phyloP scores from a whole-genome alignment of 805 yeast genomes.

The Teunomyces atbi region DNA sequence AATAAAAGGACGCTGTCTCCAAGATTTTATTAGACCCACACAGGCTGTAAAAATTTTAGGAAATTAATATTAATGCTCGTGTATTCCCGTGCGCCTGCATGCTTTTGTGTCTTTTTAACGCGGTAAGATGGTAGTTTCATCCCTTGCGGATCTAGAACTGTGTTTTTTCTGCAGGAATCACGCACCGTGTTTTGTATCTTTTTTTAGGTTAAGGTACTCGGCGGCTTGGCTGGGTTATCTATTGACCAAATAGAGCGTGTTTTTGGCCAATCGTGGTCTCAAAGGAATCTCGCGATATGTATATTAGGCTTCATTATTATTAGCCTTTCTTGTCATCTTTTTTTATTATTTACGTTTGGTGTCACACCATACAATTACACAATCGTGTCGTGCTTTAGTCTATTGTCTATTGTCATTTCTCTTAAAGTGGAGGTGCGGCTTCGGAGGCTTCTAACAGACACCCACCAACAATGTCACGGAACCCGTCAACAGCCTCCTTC shows the following conservation, averaged over 20 bases:
- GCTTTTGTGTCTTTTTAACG: background rate
- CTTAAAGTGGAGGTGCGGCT: no score
- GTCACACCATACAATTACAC: background rate
- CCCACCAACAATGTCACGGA: conserved; percentile 6
- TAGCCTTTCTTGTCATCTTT: no score
- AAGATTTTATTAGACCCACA: background rate
- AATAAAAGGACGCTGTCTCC: background rate
- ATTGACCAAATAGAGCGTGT: no score
- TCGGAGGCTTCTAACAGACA: conserved; percentile 4
- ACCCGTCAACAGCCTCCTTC: conserved; percentile 8
- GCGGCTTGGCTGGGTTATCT: no score
- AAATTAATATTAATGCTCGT: conserved; percentile 4
- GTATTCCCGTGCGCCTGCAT: conserved; percentile 2
- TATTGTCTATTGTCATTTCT: no score
- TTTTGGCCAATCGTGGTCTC: no score
- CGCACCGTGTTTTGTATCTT: no score
- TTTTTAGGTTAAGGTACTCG: no score
- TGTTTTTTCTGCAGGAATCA: background rate
- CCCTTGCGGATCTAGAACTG: conserved; percentile 4
- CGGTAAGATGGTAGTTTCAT: background rate
- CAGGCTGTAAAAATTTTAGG: background rate
- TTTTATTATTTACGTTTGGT: background rate
- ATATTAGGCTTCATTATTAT: no score
- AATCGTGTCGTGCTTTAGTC: background rate
- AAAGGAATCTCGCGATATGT: no score